Evolutionary conservation across 768 basidiomycete species (phyloP), one percentile per base, ranked within the genome.

Genomic region (Boletus tylopilopsis): DNA sequence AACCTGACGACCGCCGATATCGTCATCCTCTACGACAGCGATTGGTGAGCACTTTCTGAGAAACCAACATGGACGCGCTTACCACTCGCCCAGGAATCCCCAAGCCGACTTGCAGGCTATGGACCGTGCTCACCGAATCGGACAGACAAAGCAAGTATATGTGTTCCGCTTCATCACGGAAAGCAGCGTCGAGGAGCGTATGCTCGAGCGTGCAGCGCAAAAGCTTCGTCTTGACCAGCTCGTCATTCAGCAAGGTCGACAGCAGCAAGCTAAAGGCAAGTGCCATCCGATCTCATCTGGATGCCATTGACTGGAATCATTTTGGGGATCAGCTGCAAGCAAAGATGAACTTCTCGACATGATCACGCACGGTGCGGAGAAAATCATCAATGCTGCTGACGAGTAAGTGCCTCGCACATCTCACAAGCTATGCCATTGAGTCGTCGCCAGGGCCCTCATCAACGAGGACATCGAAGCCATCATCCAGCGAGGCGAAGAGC

Each of bases 71-170:
- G 16, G 45, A n/a, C 6, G 3, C 29, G 13, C 48, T 55, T n/a
- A 60, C 42, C 39, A 19, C 23, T 39, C 6, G 37, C 18, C 56
- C 34, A 92, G 88, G 93, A 99, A 98, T 67, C 95, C 96, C 2
- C 96, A 99, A 71, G 96, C 95, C 2, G 96, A 99, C 73, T 70
- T 99, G 39, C 96, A 99, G 66, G 96, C 96, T 5, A 97, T 96
- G 95, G 94, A 98, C 63, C 89, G 93, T 49, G 94, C 94, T 0
- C 95, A 99, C 67, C 82, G 94, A 19, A 97, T 99, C 41, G 95
- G 95, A 6, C 95, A 97, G 70, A 96, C 82, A 23, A 85, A 76
- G 56, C 92, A 93, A 2, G 93, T 96, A 30, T 75, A 96, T 36
- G 84, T 96, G 42, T 95, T 91, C 72, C 78, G 94, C 30, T 77